A percentile compares a stretch with the other conserved stretches of the same genome.
phyloP scores from a whole-genome alignment of 2,329 filamentous ascomycete species.

The Plenodomus tracheiphilus region DNA sequence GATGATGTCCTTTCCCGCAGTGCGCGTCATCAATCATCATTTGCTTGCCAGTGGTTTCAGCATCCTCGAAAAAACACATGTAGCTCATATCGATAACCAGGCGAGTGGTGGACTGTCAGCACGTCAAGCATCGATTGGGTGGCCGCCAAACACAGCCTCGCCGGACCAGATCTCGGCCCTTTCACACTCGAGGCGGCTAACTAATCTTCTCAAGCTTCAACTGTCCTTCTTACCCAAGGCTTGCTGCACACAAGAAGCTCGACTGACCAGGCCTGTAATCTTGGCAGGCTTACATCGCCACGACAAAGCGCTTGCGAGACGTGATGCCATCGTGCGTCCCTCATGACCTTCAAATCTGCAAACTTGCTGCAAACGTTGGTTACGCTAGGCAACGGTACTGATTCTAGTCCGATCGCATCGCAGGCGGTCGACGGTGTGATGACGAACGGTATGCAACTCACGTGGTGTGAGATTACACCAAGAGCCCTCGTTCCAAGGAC shows the following conservation, averaged over 20 bases:
- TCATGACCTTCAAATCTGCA: neutral
- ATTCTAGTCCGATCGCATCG: neutral
- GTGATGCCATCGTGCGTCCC: neutral
- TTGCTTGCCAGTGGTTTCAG: neutral
- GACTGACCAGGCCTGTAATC: slow-evolving; percentile 9
- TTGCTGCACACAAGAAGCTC: neutral
- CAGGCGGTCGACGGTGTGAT: neutral
- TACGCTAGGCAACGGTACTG: neutral
- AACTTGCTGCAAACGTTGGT: neutral
- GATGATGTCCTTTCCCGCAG: neutral
- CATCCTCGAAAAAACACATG: neutral
- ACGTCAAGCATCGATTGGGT: too few relatives aligned
- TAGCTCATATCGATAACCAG: neutral
- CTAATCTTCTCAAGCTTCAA: slow-evolving; percentile 6
- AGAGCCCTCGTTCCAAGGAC: neutral
- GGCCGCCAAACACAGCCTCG: neutral
- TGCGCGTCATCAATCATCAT: neutral
- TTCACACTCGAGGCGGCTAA: neutral
- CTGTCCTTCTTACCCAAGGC: neutral
- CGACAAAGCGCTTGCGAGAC: slow-evolving; percentile 4
- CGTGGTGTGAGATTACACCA: too few relatives aligned
- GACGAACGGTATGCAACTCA: neutral
- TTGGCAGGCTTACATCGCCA: slow-evolving; percentile 7
- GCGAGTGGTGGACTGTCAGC: neutral
- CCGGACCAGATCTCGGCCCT: neutral